Base-by-base conservation (phyloP, 257 asterid species). In the Leonotis leonurus region DNA sequence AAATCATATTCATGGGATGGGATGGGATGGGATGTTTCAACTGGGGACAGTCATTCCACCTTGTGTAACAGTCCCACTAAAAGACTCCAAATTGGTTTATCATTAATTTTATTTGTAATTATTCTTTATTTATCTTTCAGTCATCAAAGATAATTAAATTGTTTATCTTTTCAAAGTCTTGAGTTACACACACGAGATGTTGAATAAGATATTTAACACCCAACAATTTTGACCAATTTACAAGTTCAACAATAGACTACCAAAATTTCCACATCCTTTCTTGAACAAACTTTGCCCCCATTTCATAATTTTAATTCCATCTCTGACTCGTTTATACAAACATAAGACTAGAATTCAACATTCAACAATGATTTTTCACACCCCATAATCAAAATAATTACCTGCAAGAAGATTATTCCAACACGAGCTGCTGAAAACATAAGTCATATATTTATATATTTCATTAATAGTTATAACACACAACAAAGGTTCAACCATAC, bases 401-500 rank as follows among this genome's bases (percentile, higher is more conserved):
- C 32, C 29, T 17, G 2, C 24, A 54, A 29, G 3, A 9, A 3
- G 44, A 22, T 6, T 7, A 53, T n/a, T 33, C 17, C 39, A n/a
- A 1, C 24, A 53, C 14, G 43, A 54, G 29, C 37, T 13, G 57
- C 13, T 36, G 39, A 7, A 40, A 49, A 48, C 17, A 64, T 13
- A 20, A 21, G 32, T 49, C 49, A n/a, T 39, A 68, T 33, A 46
- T 39, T 26, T 18, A 58, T 64, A 57, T 63, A 78, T 73, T 71
- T 48, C 70, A 61, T 56, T 48, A 61, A 65, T 33, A 67, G 41
- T 30, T 51, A 57, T 58, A 62, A 62, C 54, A 62, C 62, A 53
- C 35, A 62, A 77, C 35, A 61, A 0, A 37, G 18, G 74, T 75
- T 59, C 66, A 56, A 43, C 52, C 72, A 45, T 44, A 25, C 27